These are phyloP conservation scores for Penicillium sp. DNA, from an alignment of 2,329 filamentous ascomycete species.

Conservation along the genomic window DNA sequence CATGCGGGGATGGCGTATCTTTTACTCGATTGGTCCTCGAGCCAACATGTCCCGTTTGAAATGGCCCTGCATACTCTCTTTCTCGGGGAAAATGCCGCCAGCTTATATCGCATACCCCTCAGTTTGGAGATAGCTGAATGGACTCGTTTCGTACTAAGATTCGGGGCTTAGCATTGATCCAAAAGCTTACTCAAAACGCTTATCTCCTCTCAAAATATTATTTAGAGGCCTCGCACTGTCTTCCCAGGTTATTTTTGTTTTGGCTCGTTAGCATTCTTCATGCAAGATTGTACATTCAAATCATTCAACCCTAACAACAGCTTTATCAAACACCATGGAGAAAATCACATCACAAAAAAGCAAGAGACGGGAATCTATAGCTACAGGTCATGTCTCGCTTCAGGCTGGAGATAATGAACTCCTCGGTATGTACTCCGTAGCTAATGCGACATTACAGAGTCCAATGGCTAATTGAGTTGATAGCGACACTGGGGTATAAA, in stretches of 20 bases:
- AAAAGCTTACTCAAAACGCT: no score
- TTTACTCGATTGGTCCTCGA: background rate
- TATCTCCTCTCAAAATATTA: no score
- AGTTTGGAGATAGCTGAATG: background rate
- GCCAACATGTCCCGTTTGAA: no score
- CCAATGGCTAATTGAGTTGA: conserved; percentile 3
- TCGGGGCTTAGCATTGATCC: no score
- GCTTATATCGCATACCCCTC: background rate
- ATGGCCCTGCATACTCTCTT: no score
- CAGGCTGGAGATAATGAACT: conserved; percentile 25
- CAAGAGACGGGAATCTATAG: conserved; percentile 3
- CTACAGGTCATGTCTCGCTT: background rate
- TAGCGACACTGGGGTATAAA: conserved; percentile 52
- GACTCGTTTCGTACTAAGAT: no score
- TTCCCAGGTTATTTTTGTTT: no score
- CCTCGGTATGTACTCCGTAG: conserved; percentile 9
- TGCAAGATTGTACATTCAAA: no score
- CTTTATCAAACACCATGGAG: background rate
- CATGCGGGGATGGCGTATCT: background rate
- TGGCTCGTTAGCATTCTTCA: no score
- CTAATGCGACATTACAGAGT: background rate
- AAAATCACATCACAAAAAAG: background rate
- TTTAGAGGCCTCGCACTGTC: no score
- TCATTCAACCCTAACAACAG: background rate
- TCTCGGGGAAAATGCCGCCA: background rate